phyloP scores from a whole-genome alignment of 2,329 filamentous ascomycete genomes.

The Pseudocercospora pini-densiflorae region DNA sequence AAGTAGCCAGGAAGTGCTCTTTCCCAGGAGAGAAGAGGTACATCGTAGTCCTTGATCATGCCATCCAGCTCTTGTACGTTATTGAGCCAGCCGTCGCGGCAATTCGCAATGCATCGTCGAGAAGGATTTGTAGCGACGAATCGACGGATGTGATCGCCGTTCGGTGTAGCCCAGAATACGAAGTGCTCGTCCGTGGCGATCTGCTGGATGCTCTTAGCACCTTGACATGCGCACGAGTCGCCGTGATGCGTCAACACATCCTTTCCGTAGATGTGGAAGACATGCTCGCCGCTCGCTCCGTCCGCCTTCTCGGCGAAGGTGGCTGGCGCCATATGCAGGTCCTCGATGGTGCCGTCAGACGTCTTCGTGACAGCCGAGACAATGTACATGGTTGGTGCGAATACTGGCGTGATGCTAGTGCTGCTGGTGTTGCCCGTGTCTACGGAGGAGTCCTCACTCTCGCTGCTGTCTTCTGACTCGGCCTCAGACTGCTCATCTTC shows the following conservation, averaged over 20 bases:
- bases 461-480: conserved; percentile 3
- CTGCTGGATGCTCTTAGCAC: conserved; percentile 17
- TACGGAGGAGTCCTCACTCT: neutral
- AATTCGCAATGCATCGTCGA: conserved; percentile 25
- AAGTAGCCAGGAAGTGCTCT: conserved; percentile 12
- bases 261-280: conserved; percentile 33
- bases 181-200: conserved; percentile 19
- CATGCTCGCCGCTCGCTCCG: conserved; percentile 13
- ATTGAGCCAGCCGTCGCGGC: conserved; percentile 31
- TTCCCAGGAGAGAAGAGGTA: conserved; percentile 21
- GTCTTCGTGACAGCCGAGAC: conserved; percentile 22
- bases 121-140: conserved; percentile 15
- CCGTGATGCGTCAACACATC: conserved; percentile 16
- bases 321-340: conserved; percentile 22
- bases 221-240: conserved; percentile 10
- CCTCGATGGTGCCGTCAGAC: conserved; percentile 17
- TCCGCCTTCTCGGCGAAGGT: conserved; percentile 19
- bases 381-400: conserved; percentile 19
- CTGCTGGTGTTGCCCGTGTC: conserved; percentile 14
- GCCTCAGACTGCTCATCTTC: conserved; percentile 6
- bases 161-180: conserved; percentile 23
- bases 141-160: conserved; percentile 28
- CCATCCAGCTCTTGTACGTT: conserved; percentile 15
- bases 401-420: conserved; percentile 1
- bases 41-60: conserved; percentile 29